Percentiles rank a stretch among this genome's conserved stretches.
These are phyloP conservation scores for Leptomonas pyrrhocoris DNA, from an alignment of 208 protist species.

Conservation along the genomic window DNA sequence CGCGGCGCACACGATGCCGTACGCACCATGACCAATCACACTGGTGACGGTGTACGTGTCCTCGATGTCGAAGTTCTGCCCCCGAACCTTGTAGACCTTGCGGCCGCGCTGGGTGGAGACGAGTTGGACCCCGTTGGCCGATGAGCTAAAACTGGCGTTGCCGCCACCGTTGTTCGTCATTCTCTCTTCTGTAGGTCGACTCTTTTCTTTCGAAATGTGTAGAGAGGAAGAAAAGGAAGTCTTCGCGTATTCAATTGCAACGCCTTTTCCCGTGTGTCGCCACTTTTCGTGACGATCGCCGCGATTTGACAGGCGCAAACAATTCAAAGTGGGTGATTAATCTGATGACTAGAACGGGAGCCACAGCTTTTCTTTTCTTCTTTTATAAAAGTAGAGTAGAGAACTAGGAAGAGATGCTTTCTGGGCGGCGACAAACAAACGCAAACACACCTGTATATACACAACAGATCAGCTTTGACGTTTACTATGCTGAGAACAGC, in stretches of 20 bases:
- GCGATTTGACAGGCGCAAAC: too few relatives aligned
- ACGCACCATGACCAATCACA: slow-evolving; percentile 87
- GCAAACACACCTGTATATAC: too few relatives aligned
- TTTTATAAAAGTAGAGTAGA: too few relatives aligned
- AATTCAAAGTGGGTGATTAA: too few relatives aligned
- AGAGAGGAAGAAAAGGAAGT: neutral
- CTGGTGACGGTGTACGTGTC: slow-evolving; percentile 86
- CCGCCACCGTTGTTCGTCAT: slow-evolving; percentile 26
- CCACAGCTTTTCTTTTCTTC: too few relatives aligned
- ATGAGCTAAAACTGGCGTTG: slow-evolving; percentile 49
- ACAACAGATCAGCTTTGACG: too few relatives aligned
- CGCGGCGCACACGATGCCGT: slow-evolving; percentile 87
- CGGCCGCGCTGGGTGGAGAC: slow-evolving; percentile 74
- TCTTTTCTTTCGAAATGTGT: neutral
- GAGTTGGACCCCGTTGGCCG: slow-evolving; percentile 64
- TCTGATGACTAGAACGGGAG: too few relatives aligned
- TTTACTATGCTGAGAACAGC: too few relatives aligned
- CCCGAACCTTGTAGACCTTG: slow-evolving; percentile 89
- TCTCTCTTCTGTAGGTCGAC: neutral
- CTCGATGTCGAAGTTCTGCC: slow-evolving; percentile 88
- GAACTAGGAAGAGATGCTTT: too few relatives aligned
- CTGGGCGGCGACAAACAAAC: too few relatives aligned
- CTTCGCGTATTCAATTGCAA: neutral
- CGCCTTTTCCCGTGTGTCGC: neutral
- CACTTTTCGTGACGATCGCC: neutral